phyloP scores from a whole-genome alignment of 2,329 filamentous ascomycete genomes.

The Penicillium sp. region DNA sequence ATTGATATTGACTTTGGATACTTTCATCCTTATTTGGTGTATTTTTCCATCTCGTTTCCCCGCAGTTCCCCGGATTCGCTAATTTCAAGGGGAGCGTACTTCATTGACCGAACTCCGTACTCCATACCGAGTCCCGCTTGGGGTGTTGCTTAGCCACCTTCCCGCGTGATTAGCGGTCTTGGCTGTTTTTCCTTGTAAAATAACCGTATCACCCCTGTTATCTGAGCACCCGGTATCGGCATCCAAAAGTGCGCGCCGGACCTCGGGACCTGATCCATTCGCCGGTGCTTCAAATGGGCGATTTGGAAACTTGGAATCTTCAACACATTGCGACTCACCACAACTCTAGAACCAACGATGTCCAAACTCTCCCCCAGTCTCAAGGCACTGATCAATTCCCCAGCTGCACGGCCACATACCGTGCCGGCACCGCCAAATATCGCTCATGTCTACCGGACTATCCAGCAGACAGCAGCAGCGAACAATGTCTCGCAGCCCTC shows the following conservation, averaged over 20 bases:
- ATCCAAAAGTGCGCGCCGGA: constrained; percentile 10
- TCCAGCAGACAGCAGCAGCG: constrained; percentile 65
- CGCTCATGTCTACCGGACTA: constrained; percentile 64
- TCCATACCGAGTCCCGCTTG: no score
- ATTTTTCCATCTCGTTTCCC: constrained; percentile 7
- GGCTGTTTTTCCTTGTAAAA: not conserved
- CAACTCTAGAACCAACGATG: constrained; percentile 53
- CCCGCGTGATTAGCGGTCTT: not conserved
- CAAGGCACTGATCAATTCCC: constrained; percentile 73
- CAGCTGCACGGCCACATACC: constrained; percentile 67
- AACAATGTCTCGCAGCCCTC: constrained; percentile 65
- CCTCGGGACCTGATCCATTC: constrained; percentile 5
- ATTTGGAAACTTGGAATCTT: not conserved
- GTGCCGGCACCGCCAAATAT: constrained; percentile 67
- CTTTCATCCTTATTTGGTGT: not conserved
- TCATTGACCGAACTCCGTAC: no score
- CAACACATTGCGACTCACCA: not conserved
- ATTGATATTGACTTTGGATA: not conserved
- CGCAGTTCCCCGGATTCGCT: constrained; percentile 14
- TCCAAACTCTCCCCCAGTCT: constrained; percentile 72
- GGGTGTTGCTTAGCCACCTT: not conserved
- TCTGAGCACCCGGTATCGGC: constrained; percentile 12
- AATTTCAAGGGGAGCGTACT: not conserved
- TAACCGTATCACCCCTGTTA: not conserved
- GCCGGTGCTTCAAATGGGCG: constrained; percentile 6